Base-by-base conservation (phyloP, 2,329 filamentous ascomycete species). In the Aspergillus ochraceoroseus region DNA sequence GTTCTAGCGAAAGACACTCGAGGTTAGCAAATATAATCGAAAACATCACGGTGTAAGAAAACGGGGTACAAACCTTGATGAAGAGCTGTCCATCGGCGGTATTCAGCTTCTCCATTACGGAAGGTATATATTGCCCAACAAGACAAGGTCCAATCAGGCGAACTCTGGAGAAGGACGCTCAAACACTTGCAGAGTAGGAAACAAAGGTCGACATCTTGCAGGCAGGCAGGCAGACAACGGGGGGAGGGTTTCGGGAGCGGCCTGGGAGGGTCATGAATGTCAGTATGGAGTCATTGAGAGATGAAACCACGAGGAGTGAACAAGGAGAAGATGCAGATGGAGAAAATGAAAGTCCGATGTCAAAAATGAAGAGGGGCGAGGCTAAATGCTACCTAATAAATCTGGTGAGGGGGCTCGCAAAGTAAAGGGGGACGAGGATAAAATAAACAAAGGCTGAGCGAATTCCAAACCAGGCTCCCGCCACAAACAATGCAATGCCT, bases 1-100 rank as follows among this genome's bases (percentile, higher is more conserved):
- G 76, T 94, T 92, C 90, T 95, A 64, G 27, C 13, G 46, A 22
- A 32, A 18, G 42, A 31, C 20, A 22, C 40, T 18, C 14, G 6
- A 38, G 18, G 37, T 49, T 39, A 51, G 44, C 26, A 36, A 22
- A 7, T 23, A 9, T 8, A 8, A 29, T 26, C 14, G n/a, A n/a
- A n/a, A n/a, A n/a, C n/a, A n/a, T n/a, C n/a, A n/a, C n/a, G n/a
- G 15, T n/a, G 6, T 14, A n/a, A 33, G 37, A 5, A 12, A n/a
- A 17, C 6, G 17, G 3, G 15, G 12, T 23, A 25, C 2, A 35
- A 44, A 71, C 68, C 56, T 70, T 70, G 47, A 71, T 64, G 58
- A 71, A 71, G 53, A 70, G 63, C 56, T 70, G 68, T 56, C 68
- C 68, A 65, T 71, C 68, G 61, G 70, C 67, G 52, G 65, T 69